Conservation (phyloP, 306 rosid genomes). For the Quercus aquifolioides region DNA sequence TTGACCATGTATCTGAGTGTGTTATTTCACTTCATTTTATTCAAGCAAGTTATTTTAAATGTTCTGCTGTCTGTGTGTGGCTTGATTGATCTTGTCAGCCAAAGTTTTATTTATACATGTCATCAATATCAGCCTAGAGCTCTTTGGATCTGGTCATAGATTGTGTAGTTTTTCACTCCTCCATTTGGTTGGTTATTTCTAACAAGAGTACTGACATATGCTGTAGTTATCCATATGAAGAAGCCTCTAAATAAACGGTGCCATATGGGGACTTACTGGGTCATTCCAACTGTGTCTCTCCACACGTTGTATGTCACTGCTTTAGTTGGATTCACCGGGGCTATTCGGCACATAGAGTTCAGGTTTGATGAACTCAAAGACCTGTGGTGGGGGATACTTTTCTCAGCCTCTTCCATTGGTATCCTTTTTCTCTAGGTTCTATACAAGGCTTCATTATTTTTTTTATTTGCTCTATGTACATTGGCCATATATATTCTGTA, state of each 20-base stretch:
- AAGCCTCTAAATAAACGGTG: constrained; percentile 70
- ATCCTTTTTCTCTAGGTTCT: constrained; percentile 36
- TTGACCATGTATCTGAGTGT: background rate
- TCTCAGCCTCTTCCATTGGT: constrained; percentile 73
- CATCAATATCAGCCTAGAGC: background rate
- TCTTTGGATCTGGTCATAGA: background rate
- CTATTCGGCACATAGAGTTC: constrained; percentile 86
- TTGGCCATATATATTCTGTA: background rate
- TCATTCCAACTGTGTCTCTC: constrained; percentile 54
- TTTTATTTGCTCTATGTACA: background rate
- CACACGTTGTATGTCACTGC: constrained; percentile 63
- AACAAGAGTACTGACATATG: constrained; percentile 28
- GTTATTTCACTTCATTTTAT: background rate
- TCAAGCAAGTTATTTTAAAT: background rate
- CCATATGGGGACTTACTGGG: constrained; percentile 76
- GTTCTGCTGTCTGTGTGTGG: background rate
- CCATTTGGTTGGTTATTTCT: constrained; percentile 13
- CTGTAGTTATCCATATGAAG: constrained; percentile 60
- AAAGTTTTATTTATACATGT: background rate
- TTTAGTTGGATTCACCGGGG: constrained; percentile 71
- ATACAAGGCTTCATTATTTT: constrained; percentile 9
- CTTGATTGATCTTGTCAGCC: background rate
- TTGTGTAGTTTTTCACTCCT: background rate
- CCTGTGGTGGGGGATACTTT: constrained; percentile 89
- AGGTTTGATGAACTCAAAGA: constrained; percentile 93